Conservation (phyloP, 2,329 filamentous ascomycete genomes). For the Cytospora chrysosperma region DNA sequence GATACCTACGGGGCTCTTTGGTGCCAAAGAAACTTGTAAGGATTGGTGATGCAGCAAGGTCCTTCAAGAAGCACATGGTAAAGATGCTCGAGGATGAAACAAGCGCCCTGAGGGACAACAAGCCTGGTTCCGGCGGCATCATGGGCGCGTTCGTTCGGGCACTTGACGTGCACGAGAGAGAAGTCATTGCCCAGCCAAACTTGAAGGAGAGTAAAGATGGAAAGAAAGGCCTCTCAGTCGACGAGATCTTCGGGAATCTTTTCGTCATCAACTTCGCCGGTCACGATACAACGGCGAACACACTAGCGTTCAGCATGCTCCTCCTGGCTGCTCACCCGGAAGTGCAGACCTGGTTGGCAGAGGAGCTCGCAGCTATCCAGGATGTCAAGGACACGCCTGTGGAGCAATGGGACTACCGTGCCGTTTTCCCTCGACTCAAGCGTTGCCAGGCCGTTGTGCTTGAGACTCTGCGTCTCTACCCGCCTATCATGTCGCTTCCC, state of each 20-base stretch:
- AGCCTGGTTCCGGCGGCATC: slow-evolving; percentile 28
- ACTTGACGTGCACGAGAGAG: slow-evolving; percentile 11
- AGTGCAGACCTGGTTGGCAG: slow-evolving; percentile 32
- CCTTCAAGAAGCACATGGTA: slow-evolving; percentile 29
- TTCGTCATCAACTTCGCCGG: slow-evolving; percentile 34
- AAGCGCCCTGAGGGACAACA: slow-evolving; percentile 21
- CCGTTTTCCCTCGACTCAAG: slow-evolving; percentile 2
- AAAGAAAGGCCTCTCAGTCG: neutral
- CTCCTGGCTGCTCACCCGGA: slow-evolving; percentile 39
- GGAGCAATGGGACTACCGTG: neutral
- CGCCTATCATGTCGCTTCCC: slow-evolving; percentile 5
- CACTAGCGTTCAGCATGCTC: slow-evolving; percentile 42
- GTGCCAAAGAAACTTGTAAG: slow-evolving; percentile 23
- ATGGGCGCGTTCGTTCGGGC: slow-evolving; percentile 29
- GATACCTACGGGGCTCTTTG: slow-evolving; percentile 18
- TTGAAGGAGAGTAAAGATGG: neutral
- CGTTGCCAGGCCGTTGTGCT: slow-evolving; percentile 15
- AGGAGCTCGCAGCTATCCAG: slow-evolving; percentile 27
- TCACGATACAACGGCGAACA: slow-evolving; percentile 32
- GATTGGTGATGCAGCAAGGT: slow-evolving; percentile 26
- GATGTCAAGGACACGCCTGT: neutral
- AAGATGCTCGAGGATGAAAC: slow-evolving; percentile 30
- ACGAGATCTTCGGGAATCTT: slow-evolving; percentile 12
- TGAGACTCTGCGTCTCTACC: slow-evolving; percentile 12
- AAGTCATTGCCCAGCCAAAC: neutral